Percentiles rank a stretch among this genome's conserved stretches.
Conservation (phyloP, 2,329 filamentous ascomycete species). For the Fusarium coicis region DNA sequence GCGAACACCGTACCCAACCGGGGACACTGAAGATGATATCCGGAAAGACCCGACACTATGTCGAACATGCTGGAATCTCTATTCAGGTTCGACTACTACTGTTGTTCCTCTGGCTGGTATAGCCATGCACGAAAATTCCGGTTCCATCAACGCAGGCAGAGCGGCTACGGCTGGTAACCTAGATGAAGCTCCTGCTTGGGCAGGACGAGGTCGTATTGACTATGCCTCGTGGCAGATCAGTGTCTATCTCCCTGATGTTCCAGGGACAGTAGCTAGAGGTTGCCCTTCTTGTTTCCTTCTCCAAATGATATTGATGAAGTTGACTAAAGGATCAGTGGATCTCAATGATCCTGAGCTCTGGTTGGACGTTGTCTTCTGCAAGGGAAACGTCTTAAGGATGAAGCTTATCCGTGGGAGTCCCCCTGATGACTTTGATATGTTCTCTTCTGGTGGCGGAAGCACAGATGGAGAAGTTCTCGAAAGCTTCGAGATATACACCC, state of each 20-base stretch:
- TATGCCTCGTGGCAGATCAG: conserved; percentile 30
- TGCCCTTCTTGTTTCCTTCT: conserved; percentile 32
- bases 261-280: background rate
- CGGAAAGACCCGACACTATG: conserved; percentile 22
- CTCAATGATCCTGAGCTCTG: conserved; percentile 15
- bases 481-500: conserved; percentile 33
- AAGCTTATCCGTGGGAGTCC: conserved; percentile 7
- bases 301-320: conserved; percentile 5
- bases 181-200: conserved; percentile 23
- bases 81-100: conserved; percentile 16
- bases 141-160: conserved; percentile 9
- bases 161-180: conserved; percentile 6
- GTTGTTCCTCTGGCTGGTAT: conserved; percentile 20
- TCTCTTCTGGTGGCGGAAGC: background rate
- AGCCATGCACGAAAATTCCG: conserved; percentile 31
- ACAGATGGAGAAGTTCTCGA: conserved; percentile 4
- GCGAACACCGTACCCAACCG: conserved; percentile 13
- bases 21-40: conserved; percentile 26
- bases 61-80: conserved; percentile 35
- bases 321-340: conserved; percentile 1
- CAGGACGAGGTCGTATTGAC: conserved; percentile 14
- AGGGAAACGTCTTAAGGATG: conserved; percentile 23
- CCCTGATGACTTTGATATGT: conserved; percentile 27
- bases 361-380: conserved; percentile 28
- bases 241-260: conserved; percentile 18